A percentile compares a stretch with the other conserved stretches of the same genome.
phyloP scores from a whole-genome alignment of 1,284 basidiomycete species.

The Heterobasidion parviporum region DNA sequence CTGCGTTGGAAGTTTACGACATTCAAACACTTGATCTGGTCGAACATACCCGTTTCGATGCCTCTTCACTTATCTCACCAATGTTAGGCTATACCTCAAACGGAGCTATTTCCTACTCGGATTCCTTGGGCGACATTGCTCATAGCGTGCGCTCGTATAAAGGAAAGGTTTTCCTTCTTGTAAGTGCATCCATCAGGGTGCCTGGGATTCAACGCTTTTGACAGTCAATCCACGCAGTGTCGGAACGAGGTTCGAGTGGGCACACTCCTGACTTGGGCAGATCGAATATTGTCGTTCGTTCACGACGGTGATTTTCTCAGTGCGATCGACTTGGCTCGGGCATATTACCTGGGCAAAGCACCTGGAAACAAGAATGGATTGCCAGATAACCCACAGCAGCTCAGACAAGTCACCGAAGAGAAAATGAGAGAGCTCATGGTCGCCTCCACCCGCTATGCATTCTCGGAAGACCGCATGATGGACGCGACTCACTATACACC shows the following conservation, averaged over 20 bases:
- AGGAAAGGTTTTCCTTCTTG: conserved; percentile 86
- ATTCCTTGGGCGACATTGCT: conserved; percentile 46
- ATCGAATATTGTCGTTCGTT: conserved; percentile 81
- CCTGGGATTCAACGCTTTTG: conserved; percentile 4
- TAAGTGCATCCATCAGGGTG: conserved; percentile 30
- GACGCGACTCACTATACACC: conserved; percentile 80
- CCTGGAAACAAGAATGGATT: conserved; percentile 87
- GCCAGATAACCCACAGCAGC: conserved; percentile 54
- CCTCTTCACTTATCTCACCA: conserved; percentile 46
- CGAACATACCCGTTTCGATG: conserved; percentile 52
- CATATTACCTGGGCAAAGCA: conserved; percentile 78
- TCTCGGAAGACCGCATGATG: conserved; percentile 89
- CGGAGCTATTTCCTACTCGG: conserved; percentile 37
- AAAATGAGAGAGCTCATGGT: conserved; percentile 80
- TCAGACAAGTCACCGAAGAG: conserved; percentile 63
- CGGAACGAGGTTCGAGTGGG: conserved; percentile 73
- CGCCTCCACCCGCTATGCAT: conserved; percentile 85
- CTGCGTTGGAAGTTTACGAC: conserved; percentile 67
- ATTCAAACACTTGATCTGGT: conserved; percentile 43
- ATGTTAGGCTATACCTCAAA: conserved; percentile 38
- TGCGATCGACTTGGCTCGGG: conserved; percentile 82
- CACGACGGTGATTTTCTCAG: conserved; percentile 83
- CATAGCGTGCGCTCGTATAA: conserved; percentile 82
- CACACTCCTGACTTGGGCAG: conserved; percentile 91
- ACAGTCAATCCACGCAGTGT: conserved; percentile 32